Evolutionary conservation across 2,329 filamentous ascomycete species (phyloP).

Genomic region (Epichloe aotearoae): DNA sequence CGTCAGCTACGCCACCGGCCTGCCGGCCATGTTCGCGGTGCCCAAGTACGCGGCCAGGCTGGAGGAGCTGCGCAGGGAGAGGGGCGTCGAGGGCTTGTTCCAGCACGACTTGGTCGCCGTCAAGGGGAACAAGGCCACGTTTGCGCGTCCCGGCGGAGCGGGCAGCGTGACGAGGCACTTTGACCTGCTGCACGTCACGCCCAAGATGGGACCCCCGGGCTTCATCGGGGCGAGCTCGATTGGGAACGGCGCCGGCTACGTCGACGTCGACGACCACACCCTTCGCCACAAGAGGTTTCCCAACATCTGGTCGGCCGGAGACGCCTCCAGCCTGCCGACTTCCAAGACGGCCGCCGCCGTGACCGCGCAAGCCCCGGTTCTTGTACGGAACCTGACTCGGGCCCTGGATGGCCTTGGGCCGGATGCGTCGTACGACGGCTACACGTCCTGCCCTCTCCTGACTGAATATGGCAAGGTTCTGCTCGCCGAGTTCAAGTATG

Average conservation of each 20-base stretch:
- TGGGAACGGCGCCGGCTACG: slow-evolving; percentile 41
- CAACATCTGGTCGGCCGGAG: slow-evolving; percentile 47
- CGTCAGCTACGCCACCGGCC: slow-evolving; percentile 39
- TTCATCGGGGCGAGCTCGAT: slow-evolving; percentile 40
- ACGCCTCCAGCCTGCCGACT: slow-evolving; percentile 45
- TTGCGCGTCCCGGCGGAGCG: slow-evolving; percentile 29
- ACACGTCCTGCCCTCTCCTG: slow-evolving; percentile 40
- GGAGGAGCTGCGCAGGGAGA: slow-evolving; percentile 1
- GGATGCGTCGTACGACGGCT: slow-evolving; percentile 36
- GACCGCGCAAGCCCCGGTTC: slow-evolving; percentile 35
- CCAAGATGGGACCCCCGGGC: slow-evolving; percentile 42
- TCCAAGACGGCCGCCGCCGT: slow-evolving; percentile 43
- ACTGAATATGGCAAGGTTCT: slow-evolving; percentile 49
- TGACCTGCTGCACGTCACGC: slow-evolving; percentile 42
- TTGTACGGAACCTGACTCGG: slow-evolving; percentile 34
- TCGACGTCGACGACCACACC: slow-evolving; percentile 42
- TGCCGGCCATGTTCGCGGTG: slow-evolving; percentile 31
- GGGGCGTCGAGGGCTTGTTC: slow-evolving; percentile 45
- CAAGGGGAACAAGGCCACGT: slow-evolving; percentile 38
- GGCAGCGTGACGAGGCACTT: slow-evolving; percentile 34
- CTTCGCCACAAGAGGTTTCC: slow-evolving; percentile 38
- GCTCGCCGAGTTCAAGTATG: slow-evolving; percentile 53
- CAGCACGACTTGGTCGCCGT: slow-evolving; percentile 41
- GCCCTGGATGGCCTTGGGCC: slow-evolving; percentile 31
- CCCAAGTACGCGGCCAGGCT: too few relatives aligned